Evolutionary conservation across 2,329 filamentous ascomycete genomes (phyloP), one percentile per base, ranked within the genome.

Genomic region (Macrophomina phaseolina): DNA sequence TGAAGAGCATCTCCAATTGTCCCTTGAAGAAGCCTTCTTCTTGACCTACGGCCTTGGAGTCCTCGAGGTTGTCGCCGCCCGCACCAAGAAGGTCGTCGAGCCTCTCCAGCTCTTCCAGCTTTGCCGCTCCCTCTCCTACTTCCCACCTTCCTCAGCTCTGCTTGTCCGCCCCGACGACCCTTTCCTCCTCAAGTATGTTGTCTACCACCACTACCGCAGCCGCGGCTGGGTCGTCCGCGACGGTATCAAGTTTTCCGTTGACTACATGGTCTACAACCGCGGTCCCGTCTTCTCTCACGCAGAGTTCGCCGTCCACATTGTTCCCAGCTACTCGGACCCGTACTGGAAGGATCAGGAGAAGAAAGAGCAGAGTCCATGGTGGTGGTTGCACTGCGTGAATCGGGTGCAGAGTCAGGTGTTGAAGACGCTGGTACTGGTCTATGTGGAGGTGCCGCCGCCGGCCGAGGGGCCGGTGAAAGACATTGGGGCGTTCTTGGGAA

Each of bases 141-240:
- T 90, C 63, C 91, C 91, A 7, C 84, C 89, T 8, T 42, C 58
- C 6, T 75, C 72, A 14, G 75, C 73, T 23, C 73, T 76, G 7
- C 75, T 79, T 11, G 82, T 93, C 3, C 83, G 85, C 16, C 88
- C 93, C 0, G 93, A 97, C 76, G 92, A 97, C 73, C 86, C 88
- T 0, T 99, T 99, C 78, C 81, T 98, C 23, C 78, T 97, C 0
- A 90, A 92, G 67, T 99, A 98, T 74, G 89, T 89, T 12, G 92
- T 92, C 18, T 99, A 97, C 77, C 95, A 99, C 76, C 94, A 99
- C 77, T 99, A 97, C 81, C 90, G 95, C 45, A 97, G 93, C 0
- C 84, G 98, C 0, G 95, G 95, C 30, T 99, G 95, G 94, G 92
- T 97, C 1, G 91, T 96, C 0, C 90, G 96, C 14, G 89, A 91